Evolutionary conservation across 805 yeast genomes (phyloP), one percentile per base, ranked within the genome.

Genomic region (Schwanniomyces pseudopolymorphus): DNA sequence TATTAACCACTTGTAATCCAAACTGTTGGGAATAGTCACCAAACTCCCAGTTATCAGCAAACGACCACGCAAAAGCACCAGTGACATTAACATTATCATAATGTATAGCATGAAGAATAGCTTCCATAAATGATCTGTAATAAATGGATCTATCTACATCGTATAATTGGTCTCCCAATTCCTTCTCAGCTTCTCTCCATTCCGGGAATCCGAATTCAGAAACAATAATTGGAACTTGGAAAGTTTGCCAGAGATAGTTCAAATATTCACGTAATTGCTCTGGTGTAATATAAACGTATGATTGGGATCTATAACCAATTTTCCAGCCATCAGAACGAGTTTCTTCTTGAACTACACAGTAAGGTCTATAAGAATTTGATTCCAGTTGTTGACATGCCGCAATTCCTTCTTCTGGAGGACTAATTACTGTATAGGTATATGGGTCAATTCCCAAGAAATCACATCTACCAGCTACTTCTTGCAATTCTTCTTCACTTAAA

Each of bases 181-280:
- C 50, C 53, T 59, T 57, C 27, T 60, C 58, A 14, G 47, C 48
- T 53, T 67, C 72, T 39, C 58, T 48, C 60, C 60, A 61, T 42
- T 56, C 64, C 20, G 69, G 62, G 53, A 63, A 63, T 3, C 72
- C 71, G 50, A 61, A 63, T 49, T 67, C 72, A n/a, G 64, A 52
- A 39, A 66, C 58, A 35, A 63, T 43, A 16, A 61, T 48, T 7
- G 68, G 68, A 20, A 55, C 40, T 45, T 57, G 54, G 49, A 50
- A 55, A 10, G 58, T 54, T 52, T 59, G 48, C 55, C 56, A 57
- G 19, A 58, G 40, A 45, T 56, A 64, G 39, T 59, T 59, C 58
- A 66, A 60, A 26, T 50, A 52, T 10, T 55, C 60, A 40, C 67
- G 57, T 26, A 56, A 44, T 40, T 59, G 61, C 47, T 52, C 22